phyloP scores from a whole-genome alignment of 257 asterid genomes.

The Fraxinus pennsylvanica region DNA sequence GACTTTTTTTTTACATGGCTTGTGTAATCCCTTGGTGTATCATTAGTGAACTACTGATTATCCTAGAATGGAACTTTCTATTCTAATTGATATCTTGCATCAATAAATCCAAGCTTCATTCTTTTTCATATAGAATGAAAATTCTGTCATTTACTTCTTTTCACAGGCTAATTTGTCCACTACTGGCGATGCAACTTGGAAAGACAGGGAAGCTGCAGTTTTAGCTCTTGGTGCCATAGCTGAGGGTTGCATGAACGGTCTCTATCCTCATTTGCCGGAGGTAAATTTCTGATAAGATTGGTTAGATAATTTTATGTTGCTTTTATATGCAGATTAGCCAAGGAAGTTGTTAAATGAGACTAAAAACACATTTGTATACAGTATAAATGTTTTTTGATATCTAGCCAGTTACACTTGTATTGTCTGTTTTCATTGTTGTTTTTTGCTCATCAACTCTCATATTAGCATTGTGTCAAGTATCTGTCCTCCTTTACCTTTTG shows the following conservation, averaged over 20 bases:
- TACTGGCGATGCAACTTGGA: constrained; percentile 85
- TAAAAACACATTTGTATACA: not conserved
- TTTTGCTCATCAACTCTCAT: not conserved
- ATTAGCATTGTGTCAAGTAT: not conserved
- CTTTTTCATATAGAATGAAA: constrained; percentile 7
- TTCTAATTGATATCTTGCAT: not conserved
- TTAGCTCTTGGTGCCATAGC: constrained; percentile 96
- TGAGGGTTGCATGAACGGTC: constrained; percentile 97
- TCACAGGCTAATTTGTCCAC: constrained; percentile 74
- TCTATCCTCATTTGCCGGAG: constrained; percentile 82
- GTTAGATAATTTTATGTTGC: not conserved
- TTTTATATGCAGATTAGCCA: constrained; percentile 2
- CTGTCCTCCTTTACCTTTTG: not conserved
- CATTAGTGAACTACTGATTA: not conserved
- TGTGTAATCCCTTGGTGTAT: constrained; percentile 9
- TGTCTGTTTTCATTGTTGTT: not conserved
- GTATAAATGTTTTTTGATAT: not conserved
- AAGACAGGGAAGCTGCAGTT: constrained; percentile 98
- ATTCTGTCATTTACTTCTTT: constrained; percentile 15
- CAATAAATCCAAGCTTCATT: not conserved
- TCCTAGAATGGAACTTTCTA: not conserved
- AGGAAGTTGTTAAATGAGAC: not conserved
- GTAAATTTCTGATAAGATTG: constrained; percentile 36
- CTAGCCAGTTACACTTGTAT: not conserved
- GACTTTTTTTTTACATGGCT: not conserved